Evolutionary conservation across 805 yeast genomes (phyloP).

Genomic region (Teunomyces gatunensis): DNA sequence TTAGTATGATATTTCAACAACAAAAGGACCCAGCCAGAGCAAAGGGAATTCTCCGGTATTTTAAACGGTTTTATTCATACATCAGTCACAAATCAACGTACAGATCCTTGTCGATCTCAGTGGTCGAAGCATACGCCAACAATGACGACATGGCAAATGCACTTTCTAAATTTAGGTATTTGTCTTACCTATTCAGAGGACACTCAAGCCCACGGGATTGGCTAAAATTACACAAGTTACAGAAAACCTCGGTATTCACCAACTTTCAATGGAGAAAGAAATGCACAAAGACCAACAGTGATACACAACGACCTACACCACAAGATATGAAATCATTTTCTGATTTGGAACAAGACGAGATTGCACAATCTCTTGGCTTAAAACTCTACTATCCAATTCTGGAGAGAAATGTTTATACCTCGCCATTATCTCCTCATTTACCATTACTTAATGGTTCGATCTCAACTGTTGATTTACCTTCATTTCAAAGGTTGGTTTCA

Average conservation of each 20-base stretch:
- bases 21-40: conserved; percentile 24
- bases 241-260: conserved; percentile 13
- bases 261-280: conserved; percentile 21
- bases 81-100: conserved; percentile 26
- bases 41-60: conserved; percentile 31
- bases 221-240: conserved; percentile 7
- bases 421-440: conserved; percentile 15
- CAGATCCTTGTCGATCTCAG: conserved; percentile 23
- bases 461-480: conserved; percentile 29
- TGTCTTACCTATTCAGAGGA: conserved; percentile 17
- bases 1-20: conserved; percentile 28
- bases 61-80: conserved; percentile 38
- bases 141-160: conserved; percentile 21
- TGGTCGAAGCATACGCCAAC: conserved; percentile 31
- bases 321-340: conserved; percentile 6
- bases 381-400: conserved; percentile 22
- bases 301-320: neutral
- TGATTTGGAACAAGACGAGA: conserved; percentile 8
- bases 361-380: neutral
- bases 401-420: conserved; percentile 26
- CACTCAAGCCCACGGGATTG: conserved; percentile 16
- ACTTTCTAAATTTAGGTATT: conserved; percentile 19
- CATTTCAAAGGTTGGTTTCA: conserved; percentile 22
- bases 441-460: conserved; percentile 31
- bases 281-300: conserved; percentile 18